phyloP scores from a whole-genome alignment of 2,329 filamentous ascomycete species.

The Passalora sequoiae region DNA sequence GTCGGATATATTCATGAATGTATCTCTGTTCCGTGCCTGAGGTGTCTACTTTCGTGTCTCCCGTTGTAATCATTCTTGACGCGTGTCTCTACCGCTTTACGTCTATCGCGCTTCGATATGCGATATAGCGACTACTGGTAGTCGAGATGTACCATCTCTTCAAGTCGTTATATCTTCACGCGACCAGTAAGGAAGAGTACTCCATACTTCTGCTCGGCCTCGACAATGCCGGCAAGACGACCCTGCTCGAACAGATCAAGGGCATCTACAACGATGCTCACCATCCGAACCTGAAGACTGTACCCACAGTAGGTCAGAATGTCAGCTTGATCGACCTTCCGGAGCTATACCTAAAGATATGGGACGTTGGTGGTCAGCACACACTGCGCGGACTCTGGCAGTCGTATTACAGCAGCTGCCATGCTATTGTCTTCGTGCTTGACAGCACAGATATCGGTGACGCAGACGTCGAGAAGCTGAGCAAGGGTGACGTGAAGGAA shows the following conservation, averaged over 20 bases:
- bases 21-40: too few relatives aligned
- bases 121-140: conserved; percentile 7
- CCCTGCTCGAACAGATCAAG: conserved; percentile 94
- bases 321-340: conserved; percentile 85
- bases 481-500: conserved; percentile 17
- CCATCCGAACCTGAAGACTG: conserved; percentile 71
- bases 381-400: conserved; percentile 88
- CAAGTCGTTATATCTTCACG: conserved; percentile 90
- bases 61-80: too few relatives aligned
- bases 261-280: conserved; percentile 66
- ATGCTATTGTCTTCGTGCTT: conserved; percentile 96
- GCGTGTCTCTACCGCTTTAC: too few relatives aligned
- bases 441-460: conserved; percentile 92
- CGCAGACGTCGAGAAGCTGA: conserved; percentile 58
- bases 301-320: conserved; percentile 96
- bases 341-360: conserved; percentile 96
- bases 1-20: too few relatives aligned
- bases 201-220: conserved; percentile 94
- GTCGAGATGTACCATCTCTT: conserved; percentile 83
- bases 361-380: conserved; percentile 95
- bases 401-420: conserved; percentile 87
- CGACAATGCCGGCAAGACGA: conserved; percentile 97
- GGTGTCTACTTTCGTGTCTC: too few relatives aligned
- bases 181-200: conserved; percentile 99
- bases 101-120: not conserved